These are phyloP conservation scores for Monosporascus sp. DNA, from an alignment of 2,329 filamentous ascomycete species.

Conservation along the genomic window DNA sequence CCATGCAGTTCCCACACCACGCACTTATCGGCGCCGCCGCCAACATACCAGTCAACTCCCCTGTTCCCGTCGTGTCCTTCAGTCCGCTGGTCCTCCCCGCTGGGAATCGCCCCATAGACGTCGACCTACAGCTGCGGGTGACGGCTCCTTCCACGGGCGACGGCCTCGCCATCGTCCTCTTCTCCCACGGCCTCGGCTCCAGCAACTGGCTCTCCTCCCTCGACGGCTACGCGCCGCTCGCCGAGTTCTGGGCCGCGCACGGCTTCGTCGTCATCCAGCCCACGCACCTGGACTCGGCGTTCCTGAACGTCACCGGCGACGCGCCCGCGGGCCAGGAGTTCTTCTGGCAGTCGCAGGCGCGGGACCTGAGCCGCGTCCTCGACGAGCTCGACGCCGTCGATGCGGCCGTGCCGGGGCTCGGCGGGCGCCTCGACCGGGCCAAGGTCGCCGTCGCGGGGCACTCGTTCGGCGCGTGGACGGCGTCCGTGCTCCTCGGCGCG, in stretches of 20 bases:
- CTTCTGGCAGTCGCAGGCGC: constrained; percentile 28
- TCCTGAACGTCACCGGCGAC: constrained; percentile 17
- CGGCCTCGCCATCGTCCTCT: constrained; percentile 34
- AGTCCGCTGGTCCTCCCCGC: constrained; percentile 25
- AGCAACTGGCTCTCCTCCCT: constrained; percentile 36
- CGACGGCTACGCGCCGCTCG: constrained; percentile 36
- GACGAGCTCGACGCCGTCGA: constrained; percentile 34
- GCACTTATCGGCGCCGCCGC: constrained; percentile 22
- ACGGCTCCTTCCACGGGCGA: constrained; percentile 26
- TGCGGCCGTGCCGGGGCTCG: constrained; percentile 24
- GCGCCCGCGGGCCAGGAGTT: constrained; percentile 18
- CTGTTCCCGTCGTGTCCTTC: constrained; percentile 27
- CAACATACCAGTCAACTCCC: constrained; percentile 27
- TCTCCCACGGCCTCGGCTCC: constrained; percentile 35
- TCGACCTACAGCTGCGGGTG: constrained; percentile 31
- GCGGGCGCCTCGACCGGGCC: constrained; percentile 29
- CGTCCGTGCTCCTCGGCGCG: constrained; percentile 30
- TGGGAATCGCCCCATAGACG: constrained; percentile 20
- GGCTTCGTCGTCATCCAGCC: constrained; percentile 40
- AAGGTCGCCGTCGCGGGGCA: constrained; percentile 34
- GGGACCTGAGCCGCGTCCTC: constrained; percentile 33
- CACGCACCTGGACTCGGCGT: constrained; percentile 34
- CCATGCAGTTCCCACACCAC: constrained; percentile 9
- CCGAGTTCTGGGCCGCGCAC: constrained; percentile 36
- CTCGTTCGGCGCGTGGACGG: constrained; percentile 32